Evolutionary conservation across 768 basidiomycete species (phyloP).

Genomic region (Stropharia rugosoannulata): DNA sequence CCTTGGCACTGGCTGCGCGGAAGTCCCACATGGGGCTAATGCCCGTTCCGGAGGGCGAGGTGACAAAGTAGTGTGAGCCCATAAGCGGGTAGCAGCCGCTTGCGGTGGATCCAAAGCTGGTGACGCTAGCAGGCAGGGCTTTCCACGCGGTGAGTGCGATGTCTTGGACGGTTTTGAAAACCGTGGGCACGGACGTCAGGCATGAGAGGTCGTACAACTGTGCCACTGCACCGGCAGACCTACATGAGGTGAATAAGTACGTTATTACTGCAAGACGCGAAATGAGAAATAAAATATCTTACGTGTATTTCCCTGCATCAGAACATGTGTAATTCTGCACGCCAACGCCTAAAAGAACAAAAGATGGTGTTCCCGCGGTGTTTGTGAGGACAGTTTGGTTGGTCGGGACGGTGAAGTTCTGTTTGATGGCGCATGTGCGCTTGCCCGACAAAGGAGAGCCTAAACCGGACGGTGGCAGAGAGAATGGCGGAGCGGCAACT

Average conservation of each 20-base stretch:
- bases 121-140: neutral
- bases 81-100: conserved; percentile 8
- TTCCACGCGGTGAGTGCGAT: conserved; percentile 20
- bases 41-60: conserved; percentile 41
- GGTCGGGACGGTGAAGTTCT: conserved; percentile 25
- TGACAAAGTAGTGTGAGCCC: conserved; percentile 59
- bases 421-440: conserved; percentile 24
- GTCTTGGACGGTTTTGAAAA: conserved; percentile 31
- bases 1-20: conserved; percentile 37
- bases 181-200: conserved; percentile 26
- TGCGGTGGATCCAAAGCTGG: conserved; percentile 9
- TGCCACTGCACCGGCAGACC: conserved; percentile 46
- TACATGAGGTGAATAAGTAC: conserved; percentile 15
- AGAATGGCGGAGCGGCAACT: conserved; percentile 16
- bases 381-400: conserved; percentile 31
- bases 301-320: conserved; percentile 42
- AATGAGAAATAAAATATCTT: conserved; percentile 14
- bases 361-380: conserved; percentile 33
- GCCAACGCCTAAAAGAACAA: conserved; percentile 45
- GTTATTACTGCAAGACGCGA: neutral
- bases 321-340: conserved; percentile 58
- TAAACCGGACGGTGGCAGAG: conserved; percentile 6
- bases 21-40: conserved; percentile 58
- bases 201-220: conserved; percentile 58
- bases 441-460: conserved; percentile 5